Evolutionary conservation across 2,329 filamentous ascomycete species (phyloP).

Genomic region (Pseudocercospora fijiensis): DNA sequence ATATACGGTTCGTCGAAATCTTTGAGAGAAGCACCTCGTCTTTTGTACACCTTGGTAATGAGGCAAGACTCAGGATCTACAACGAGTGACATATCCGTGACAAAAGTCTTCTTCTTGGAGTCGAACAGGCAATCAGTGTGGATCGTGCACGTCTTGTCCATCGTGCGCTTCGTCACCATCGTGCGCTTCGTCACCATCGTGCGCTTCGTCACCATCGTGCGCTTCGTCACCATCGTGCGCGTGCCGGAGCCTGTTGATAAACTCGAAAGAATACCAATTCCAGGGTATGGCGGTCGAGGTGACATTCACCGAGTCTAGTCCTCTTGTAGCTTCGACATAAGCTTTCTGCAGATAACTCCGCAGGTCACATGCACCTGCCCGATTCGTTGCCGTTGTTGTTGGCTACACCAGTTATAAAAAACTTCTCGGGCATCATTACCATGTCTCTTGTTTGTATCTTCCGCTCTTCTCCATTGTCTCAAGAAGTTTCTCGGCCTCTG

Average conservation of each 20-base stretch:
- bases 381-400: not conserved
- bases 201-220: constrained; percentile 17
- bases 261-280: not conserved
- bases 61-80: constrained; percentile 44
- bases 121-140: constrained; percentile 53
- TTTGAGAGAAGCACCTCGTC: constrained; percentile 25
- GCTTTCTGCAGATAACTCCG: not conserved
- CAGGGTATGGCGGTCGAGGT: not conserved
- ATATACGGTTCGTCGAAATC: constrained; percentile 45
- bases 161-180: constrained; percentile 22
- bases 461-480: constrained; percentile 59
- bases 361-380: not conserved
- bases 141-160: constrained; percentile 31
- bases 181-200: too few species aligned
- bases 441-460: constrained; percentile 68
- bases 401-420: not conserved
- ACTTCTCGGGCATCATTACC: constrained; percentile 45
- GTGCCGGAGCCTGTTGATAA: not conserved
- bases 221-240: constrained; percentile 7
- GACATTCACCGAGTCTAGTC: constrained; percentile 1
- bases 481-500: constrained; percentile 60
- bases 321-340: not conserved
- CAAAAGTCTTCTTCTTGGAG: constrained; percentile 45
- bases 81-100: constrained; percentile 46
- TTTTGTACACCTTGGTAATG: constrained; percentile 41